Conservation (phyloP, 495 filamentous ascomycete species). For the Xylaria telfairii region DNA sequence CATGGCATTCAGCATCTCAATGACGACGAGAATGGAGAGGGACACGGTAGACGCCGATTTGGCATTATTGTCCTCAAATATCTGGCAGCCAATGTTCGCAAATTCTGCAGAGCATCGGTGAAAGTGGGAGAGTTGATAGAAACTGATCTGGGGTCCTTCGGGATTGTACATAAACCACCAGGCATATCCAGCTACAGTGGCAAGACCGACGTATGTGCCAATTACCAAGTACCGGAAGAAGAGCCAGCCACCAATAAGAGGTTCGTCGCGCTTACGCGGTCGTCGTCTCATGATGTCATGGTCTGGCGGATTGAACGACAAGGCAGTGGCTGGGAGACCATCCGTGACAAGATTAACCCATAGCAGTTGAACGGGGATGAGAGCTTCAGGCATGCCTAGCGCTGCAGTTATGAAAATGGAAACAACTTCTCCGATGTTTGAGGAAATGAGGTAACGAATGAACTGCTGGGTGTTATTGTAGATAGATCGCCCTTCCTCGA, state of each 20-base stretch:
- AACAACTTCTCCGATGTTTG: slow-evolving; percentile 98
- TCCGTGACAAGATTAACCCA: slow-evolving; percentile 99
- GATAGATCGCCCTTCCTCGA: slow-evolving; percentile 97
- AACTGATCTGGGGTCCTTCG: slow-evolving; percentile 89
- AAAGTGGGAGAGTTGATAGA: slow-evolving; percentile 93
- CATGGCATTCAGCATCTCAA: slow-evolving; percentile 99
- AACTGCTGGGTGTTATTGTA: slow-evolving; percentile 99
- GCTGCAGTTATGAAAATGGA: slow-evolving; percentile 99
- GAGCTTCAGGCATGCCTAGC: slow-evolving; percentile 94
- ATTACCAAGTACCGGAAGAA: slow-evolving; percentile 98
- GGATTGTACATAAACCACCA: slow-evolving; percentile 99
- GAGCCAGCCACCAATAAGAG: slow-evolving; percentile 91
- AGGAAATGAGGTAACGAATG: slow-evolving; percentile 98
- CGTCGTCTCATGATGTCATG: slow-evolving; percentile 95
- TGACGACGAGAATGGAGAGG: slow-evolving; percentile 89
- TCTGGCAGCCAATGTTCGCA: slow-evolving; percentile 90
- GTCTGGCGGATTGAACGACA: slow-evolving; percentile 97
- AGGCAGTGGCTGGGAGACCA: slow-evolving; percentile 92
- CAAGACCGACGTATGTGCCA: slow-evolving; percentile 90
- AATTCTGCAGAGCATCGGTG: slow-evolving; percentile 88
- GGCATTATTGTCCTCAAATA: slow-evolving; percentile 89
- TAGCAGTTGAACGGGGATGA: slow-evolving; percentile 95
- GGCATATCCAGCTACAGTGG: slow-evolving; percentile 95
- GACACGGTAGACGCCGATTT: slow-evolving; percentile 96
- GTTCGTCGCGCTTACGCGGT: slow-evolving; percentile 89